A percentile compares a stretch with the other conserved stretches of the same genome.
phyloP scores from a whole-genome alignment of 2,329 filamentous ascomycete genomes.

The Penicillium sp. region DNA sequence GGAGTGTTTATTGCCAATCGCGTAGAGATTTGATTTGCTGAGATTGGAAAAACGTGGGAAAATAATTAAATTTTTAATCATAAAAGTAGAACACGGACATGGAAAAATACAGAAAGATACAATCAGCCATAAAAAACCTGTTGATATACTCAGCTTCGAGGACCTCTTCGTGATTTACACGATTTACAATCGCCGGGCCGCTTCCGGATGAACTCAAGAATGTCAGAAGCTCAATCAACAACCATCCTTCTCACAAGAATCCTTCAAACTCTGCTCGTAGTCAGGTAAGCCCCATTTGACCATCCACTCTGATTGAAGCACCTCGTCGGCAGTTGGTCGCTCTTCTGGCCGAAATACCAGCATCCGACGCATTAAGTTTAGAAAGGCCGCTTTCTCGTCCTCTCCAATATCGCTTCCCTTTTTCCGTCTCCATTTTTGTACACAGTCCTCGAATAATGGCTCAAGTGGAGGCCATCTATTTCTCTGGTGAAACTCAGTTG shows the following conservation, averaged over 20 bases:
- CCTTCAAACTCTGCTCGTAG: constrained; percentile 5
- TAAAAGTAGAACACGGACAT: too few species aligned
- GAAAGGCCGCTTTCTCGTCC: constrained; percentile 21
- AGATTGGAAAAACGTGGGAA: too few species aligned
- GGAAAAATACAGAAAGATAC: too few species aligned
- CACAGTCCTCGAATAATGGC: constrained; percentile 24
- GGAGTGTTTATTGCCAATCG: too few species aligned
- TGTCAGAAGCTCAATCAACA: too few species aligned
- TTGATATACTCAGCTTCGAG: too few species aligned
- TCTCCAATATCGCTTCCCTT: constrained; percentile 13
- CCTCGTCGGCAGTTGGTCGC: constrained; percentile 26
- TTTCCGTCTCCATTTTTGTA: constrained; percentile 18
- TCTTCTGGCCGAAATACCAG: constrained; percentile 27
- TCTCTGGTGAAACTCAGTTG: constrained; percentile 5
- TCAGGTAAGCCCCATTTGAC: constrained; percentile 30
- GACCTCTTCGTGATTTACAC: background rate
- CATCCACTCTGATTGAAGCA: constrained; percentile 35
- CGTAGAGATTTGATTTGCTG: too few species aligned
- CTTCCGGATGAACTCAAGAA: background rate
- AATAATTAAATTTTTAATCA: too few species aligned
- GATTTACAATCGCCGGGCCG: background rate
- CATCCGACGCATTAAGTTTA: constrained; percentile 32
- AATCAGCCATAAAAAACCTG: background rate
- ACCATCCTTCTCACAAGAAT: background rate
- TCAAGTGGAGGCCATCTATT: constrained; percentile 20